Conservation (phyloP, 108 stramenopile species). For the Poteriospumella lacustris region DNA sequence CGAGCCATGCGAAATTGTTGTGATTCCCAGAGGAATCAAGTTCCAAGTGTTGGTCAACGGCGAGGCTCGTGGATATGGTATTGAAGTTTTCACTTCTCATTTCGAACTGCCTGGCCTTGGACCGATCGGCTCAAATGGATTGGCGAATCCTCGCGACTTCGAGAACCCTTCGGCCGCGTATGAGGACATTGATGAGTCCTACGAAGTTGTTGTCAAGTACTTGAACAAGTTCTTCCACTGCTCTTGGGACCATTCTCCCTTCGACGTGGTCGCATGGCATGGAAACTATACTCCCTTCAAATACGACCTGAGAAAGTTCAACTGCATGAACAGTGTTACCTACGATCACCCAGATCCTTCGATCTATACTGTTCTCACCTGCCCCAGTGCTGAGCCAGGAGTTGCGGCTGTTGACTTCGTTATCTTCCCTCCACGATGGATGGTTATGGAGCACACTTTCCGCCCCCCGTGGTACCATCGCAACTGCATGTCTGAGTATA, state of each 20-base stretch:
- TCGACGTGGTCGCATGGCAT: conserved; percentile 90
- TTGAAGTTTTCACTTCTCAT: conserved; percentile 77
- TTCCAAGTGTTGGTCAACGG: conserved; percentile 59
- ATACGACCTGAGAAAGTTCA: conserved; percentile 74
- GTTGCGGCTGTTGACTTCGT: conserved; percentile 83
- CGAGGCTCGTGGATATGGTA: conserved; percentile 72
- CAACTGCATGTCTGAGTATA: conserved; percentile 85
- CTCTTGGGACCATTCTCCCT: conserved; percentile 61
- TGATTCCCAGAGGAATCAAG: conserved; percentile 76
- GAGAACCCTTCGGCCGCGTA: conserved; percentile 66
- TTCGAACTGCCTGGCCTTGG: conserved; percentile 83
- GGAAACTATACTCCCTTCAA: conserved; percentile 84
- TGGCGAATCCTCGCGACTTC: conserved; percentile 88
- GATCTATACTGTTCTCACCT: conserved; percentile 83
- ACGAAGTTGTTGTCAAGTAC: conserved; percentile 64
- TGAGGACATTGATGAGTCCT: conserved; percentile 35
- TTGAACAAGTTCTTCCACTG: conserved; percentile 59
- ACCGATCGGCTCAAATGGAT: conserved; percentile 84
- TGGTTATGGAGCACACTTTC: conserved; percentile 80
- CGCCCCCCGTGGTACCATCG: conserved; percentile 89
- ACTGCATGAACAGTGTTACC: conserved; percentile 75
- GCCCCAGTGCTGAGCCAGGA: conserved; percentile 65
- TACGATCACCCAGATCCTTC: conserved; percentile 85
- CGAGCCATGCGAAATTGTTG: conserved; percentile 67
- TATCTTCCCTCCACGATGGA: conserved; percentile 81